Evolutionary conservation across 2,329 filamentous ascomycete genomes (phyloP).

Genomic region (Biscogniauxia marginata): DNA sequence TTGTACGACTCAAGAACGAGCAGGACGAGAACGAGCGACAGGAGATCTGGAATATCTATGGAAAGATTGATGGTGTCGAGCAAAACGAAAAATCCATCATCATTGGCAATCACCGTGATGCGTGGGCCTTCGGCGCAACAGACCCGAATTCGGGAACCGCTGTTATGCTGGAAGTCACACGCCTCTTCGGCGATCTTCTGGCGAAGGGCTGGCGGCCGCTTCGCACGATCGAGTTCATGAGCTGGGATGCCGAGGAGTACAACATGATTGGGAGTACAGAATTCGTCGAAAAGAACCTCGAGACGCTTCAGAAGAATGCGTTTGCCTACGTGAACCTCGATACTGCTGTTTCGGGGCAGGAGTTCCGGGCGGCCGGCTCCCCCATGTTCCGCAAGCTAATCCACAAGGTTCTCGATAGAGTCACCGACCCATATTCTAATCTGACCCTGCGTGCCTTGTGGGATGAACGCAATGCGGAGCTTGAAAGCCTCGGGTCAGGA

Average conservation of each 20-base stretch:
- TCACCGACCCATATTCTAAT: slow-evolving; percentile 71
- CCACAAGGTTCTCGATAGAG: slow-evolving; percentile 69
- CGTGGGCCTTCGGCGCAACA: slow-evolving; percentile 84
- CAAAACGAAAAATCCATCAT: slow-evolving; percentile 80
- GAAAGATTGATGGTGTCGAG: slow-evolving; percentile 80
- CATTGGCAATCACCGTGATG: slow-evolving; percentile 89
- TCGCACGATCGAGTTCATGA: slow-evolving; percentile 94
- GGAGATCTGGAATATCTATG: slow-evolving; percentile 89
- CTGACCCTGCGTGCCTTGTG: slow-evolving; percentile 72
- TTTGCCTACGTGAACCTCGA: slow-evolving; percentile 92
- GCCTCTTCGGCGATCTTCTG: slow-evolving; percentile 78
- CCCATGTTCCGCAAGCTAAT: slow-evolving; percentile 76
- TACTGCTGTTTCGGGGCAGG: slow-evolving; percentile 70
- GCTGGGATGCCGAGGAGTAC: slow-evolving; percentile 93
- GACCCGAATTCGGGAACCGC: slow-evolving; percentile 88
- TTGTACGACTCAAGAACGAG: slow-evolving; percentile 78
- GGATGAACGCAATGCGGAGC: slow-evolving; percentile 59
- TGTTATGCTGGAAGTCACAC: slow-evolving; percentile 83
- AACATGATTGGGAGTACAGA: slow-evolving; percentile 94
- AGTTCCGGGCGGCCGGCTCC: slow-evolving; percentile 76
- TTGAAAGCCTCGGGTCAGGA: slow-evolving; percentile 69
- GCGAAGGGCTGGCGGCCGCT: slow-evolving; percentile 82
- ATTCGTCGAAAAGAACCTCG: slow-evolving; percentile 82
- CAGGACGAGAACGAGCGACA: slow-evolving; percentile 83
- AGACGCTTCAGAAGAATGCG: slow-evolving; percentile 68